Conservation (phyloP, 2,329 filamentous ascomycete genomes). For the Aspergillus aculeatinus region DNA sequence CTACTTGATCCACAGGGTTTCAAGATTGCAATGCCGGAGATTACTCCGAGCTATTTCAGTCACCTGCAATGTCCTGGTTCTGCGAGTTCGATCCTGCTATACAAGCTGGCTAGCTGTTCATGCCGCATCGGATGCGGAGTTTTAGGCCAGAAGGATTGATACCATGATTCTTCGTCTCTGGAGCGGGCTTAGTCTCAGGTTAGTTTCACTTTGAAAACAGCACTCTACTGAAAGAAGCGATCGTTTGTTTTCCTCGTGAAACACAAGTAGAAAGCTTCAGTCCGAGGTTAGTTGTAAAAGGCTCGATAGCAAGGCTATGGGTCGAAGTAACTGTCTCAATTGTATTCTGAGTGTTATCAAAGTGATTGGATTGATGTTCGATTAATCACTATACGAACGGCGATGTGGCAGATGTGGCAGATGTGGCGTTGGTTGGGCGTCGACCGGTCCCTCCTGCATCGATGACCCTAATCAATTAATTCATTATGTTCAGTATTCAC, state of each 20-base stretch:
- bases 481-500: constrained; percentile 12
- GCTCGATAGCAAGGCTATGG: background rate
- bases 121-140: background rate
- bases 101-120: constrained; percentile 1
- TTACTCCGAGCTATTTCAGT: constrained; percentile 17
- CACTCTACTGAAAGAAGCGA: background rate
- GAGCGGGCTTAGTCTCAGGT: background rate
- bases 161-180: background rate
- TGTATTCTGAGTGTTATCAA: background rate
- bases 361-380: background rate
- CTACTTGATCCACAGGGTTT: constrained; percentile 1
- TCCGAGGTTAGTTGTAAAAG: background rate
- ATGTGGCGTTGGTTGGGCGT: constrained; percentile 18
- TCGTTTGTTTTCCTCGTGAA: background rate
- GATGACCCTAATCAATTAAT: constrained; percentile 15
- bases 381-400: constrained; percentile 8
- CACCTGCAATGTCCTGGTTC: background rate
- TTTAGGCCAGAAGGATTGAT: background rate
- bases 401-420: constrained; percentile 19
- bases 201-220: background rate
- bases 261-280: background rate
- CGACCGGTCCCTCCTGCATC: constrained; percentile 10
- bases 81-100: background rate
- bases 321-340: background rate
- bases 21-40: constrained; percentile 15